Conservation (phyloP, 2,329 filamentous ascomycete genomes). For the Trichothecium roseum region DNA sequence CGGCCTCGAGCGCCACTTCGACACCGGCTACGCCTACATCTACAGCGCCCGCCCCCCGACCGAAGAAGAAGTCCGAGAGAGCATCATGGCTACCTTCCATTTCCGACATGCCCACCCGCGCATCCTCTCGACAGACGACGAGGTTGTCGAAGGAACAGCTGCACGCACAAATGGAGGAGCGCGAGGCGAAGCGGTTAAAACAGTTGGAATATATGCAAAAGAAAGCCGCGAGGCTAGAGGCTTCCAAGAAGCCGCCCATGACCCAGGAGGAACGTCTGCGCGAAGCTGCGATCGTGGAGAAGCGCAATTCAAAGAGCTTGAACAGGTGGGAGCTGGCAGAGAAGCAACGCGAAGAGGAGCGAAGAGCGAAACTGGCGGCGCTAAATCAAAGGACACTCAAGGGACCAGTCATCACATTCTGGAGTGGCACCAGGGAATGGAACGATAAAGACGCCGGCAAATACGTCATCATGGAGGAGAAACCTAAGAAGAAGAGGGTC, state of each 20-base stretch:
- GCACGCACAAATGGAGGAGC: constrained; percentile 63
- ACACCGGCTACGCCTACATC: constrained; percentile 21
- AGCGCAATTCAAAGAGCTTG: constrained; percentile 77
- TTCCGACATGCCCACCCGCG: constrained; percentile 45
- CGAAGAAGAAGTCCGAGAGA: constrained; percentile 51
- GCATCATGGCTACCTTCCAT: constrained; percentile 46
- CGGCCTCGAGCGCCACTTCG: constrained; percentile 21
- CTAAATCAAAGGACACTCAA: constrained; percentile 78
- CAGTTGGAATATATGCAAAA: constrained; percentile 59
- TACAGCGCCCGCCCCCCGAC: constrained; percentile 32
- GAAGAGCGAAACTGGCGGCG: constrained; percentile 73
- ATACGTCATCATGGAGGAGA: constrained; percentile 46
- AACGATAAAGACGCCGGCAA: constrained; percentile 43
- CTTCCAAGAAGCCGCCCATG: constrained; percentile 67
- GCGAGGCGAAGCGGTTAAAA: constrained; percentile 59
- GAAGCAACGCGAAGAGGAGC: constrained; percentile 75
- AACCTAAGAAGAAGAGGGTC: constrained; percentile 47
- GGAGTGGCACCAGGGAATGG: constrained; percentile 85
- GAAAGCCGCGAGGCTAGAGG: constrained; percentile 60
- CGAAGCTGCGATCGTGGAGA: constrained; percentile 75
- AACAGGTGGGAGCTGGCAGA: constrained; percentile 93
- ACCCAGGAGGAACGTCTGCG: constrained; percentile 78
- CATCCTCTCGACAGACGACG: constrained; percentile 48
- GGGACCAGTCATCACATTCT: constrained; percentile 82
- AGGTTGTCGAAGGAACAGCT: constrained; percentile 50